These are phyloP conservation scores for Aspergillus sp. DNA, from an alignment of 2,329 filamentous ascomycete species.

Conservation along the genomic window DNA sequence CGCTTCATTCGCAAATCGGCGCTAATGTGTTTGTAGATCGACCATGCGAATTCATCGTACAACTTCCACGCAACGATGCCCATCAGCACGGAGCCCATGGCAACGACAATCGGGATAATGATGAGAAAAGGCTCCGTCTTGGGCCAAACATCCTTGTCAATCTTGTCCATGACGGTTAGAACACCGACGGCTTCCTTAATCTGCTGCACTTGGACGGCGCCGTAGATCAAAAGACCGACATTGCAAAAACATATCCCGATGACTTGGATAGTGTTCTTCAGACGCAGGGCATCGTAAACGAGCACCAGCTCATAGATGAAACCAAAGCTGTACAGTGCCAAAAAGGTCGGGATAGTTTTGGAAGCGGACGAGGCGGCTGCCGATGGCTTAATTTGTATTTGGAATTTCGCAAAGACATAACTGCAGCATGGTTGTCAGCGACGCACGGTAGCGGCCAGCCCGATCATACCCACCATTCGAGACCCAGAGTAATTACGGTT, in stretches of 20 bases:
- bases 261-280: slow-evolving; percentile 97
- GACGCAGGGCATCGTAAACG: slow-evolving; percentile 82
- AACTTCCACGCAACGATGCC: slow-evolving; percentile 81
- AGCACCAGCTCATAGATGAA: slow-evolving; percentile 86
- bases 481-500: slow-evolving; percentile 66
- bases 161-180: slow-evolving; percentile 40
- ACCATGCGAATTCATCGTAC: slow-evolving; percentile 98
- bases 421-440: slow-evolving; percentile 36
- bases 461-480: slow-evolving; percentile 64
- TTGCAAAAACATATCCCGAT: slow-evolving; percentile 94
- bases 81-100: slow-evolving; percentile 62
- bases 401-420: slow-evolving; percentile 84
- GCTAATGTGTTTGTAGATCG: slow-evolving; percentile 98
- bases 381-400: slow-evolving; percentile 43
- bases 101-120: slow-evolving; percentile 77
- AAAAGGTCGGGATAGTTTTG: slow-evolving; percentile 79
- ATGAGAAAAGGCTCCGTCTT: slow-evolving; percentile 67
- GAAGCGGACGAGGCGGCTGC: slow-evolving; percentile 35
- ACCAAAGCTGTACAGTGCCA: slow-evolving; percentile 94
- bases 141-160: slow-evolving; percentile 53
- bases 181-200: slow-evolving; percentile 62
- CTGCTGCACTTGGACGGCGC: slow-evolving; percentile 85
- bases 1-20: slow-evolving; percentile 95
- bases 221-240: slow-evolving; percentile 81
- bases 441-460: background rate